Evolutionary conservation across 2,329 filamentous ascomycete genomes (phyloP).

Genomic region (Sclerotinia borealis): DNA sequence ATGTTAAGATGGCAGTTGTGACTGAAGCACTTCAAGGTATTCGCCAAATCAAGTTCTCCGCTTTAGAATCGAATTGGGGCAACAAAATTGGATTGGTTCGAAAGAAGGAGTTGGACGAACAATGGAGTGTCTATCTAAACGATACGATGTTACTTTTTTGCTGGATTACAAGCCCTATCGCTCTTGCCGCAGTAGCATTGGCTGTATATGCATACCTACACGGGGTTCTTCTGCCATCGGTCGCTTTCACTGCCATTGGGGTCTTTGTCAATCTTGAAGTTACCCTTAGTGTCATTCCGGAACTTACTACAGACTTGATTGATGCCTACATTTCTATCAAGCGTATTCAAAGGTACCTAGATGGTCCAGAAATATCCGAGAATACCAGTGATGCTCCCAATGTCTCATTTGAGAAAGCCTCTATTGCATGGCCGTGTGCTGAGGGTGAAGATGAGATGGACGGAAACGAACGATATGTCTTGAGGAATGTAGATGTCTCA

Average conservation of each 20-base stretch:
- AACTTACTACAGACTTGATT: constrained; percentile 62
- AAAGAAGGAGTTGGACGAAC: constrained; percentile 57
- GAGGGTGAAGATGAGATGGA: constrained; percentile 50
- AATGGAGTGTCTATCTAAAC: constrained; percentile 57
- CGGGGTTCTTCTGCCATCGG: constrained; percentile 59
- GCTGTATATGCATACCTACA: constrained; percentile 60
- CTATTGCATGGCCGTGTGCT: constrained; percentile 70
- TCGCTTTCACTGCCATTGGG: constrained; percentile 73
- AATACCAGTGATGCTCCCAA: constrained; percentile 49
- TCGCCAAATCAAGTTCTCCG: constrained; percentile 79
- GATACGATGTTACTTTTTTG: constrained; percentile 35
- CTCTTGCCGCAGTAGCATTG: constrained; percentile 66
- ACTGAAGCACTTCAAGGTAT: constrained; percentile 75
- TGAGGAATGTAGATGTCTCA: constrained; percentile 57
- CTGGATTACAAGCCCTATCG: constrained; percentile 68
- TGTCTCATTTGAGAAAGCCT: constrained; percentile 60
- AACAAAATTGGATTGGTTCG: constrained; percentile 59
- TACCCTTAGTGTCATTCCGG: constrained; percentile 64
- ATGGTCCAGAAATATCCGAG: constrained; percentile 55
- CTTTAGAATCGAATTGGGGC: constrained; percentile 70
- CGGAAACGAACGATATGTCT: constrained; percentile 55
- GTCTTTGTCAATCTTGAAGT: constrained; percentile 70
- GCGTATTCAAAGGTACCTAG: constrained; percentile 66
- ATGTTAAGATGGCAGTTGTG: constrained; percentile 68
- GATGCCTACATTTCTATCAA: constrained; percentile 69